phyloP scores from a whole-genome alignment of 2,329 filamentous ascomycete species.

The Colletotrichum shisoi region DNA sequence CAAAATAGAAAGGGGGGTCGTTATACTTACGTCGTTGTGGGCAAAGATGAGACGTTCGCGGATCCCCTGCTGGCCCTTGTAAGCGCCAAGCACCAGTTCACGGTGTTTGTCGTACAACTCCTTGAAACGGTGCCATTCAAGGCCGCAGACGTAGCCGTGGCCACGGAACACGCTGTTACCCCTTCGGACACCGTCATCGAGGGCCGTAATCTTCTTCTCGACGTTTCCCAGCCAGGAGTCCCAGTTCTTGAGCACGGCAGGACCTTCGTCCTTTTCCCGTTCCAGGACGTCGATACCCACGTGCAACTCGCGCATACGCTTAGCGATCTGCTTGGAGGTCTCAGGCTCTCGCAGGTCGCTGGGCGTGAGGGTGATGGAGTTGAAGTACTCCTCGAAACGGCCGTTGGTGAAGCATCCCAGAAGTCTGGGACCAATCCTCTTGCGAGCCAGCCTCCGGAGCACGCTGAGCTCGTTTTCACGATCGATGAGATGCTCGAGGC shows the following conservation, averaged over 20 bases:
- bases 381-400: slow-evolving; percentile 92
- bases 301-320: slow-evolving; percentile 95
- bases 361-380: slow-evolving; percentile 80
- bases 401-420: slow-evolving; percentile 94
- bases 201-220: slow-evolving; percentile 63
- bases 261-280: slow-evolving; percentile 78
- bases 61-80: slow-evolving; percentile 71
- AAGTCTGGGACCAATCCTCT: slow-evolving; percentile 90
- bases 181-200: slow-evolving; percentile 65
- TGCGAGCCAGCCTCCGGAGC: slow-evolving; percentile 82
- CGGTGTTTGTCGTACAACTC: slow-evolving; percentile 79
- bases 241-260: slow-evolving; percentile 91
- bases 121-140: slow-evolving; percentile 82
- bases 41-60: slow-evolving; percentile 85
- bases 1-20: no score
- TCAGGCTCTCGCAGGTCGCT: slow-evolving; percentile 79
- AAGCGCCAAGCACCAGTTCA: slow-evolving; percentile 73
- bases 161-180: slow-evolving; percentile 43
- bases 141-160: slow-evolving; percentile 78
- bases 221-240: slow-evolving; percentile 84
- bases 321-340: slow-evolving; percentile 91
- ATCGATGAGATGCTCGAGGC: slow-evolving; percentile 94
- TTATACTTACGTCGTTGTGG: slow-evolving; percentile 85
- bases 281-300: slow-evolving; percentile 88
- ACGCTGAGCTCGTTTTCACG: slow-evolving; percentile 89